phyloP scores from a whole-genome alignment of 805 yeast species.

The Hanseniaspora valbyensis region DNA sequence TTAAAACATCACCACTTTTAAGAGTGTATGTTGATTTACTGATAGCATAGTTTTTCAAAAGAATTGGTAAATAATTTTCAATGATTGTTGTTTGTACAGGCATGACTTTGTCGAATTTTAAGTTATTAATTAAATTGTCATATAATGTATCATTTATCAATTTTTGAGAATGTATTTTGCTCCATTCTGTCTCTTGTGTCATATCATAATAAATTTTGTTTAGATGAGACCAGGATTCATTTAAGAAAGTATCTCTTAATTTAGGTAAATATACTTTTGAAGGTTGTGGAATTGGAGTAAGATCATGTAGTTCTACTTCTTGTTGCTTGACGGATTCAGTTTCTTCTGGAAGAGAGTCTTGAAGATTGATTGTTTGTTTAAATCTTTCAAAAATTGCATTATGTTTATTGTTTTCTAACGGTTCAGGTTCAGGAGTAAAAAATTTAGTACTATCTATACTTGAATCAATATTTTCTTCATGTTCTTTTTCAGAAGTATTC shows the following conservation, averaged over 20 bases:
- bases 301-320: slow-evolving; percentile 29
- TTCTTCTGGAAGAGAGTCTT: slow-evolving; percentile 20
- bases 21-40: slow-evolving; percentile 37
- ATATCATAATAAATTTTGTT: slow-evolving; percentile 22
- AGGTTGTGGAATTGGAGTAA: slow-evolving; percentile 83
- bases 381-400: slow-evolving; percentile 44
- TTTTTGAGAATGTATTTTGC: slow-evolving; percentile 18
- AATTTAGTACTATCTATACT: slow-evolving; percentile 7
- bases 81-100: slow-evolving; percentile 28
- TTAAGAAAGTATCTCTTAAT: slow-evolving; percentile 28
- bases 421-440: background rate
- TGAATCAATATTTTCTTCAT: slow-evolving; percentile 15
- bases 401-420: slow-evolving; percentile 33
- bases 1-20: slow-evolving; percentile 63
- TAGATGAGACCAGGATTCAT: slow-evolving; percentile 27
- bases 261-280: slow-evolving; percentile 26
- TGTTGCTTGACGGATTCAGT: slow-evolving; percentile 19
- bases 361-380: slow-evolving; percentile 33
- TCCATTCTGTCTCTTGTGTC: slow-evolving; percentile 17
- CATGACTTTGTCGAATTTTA: slow-evolving; percentile 23
- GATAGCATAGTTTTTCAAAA: slow-evolving; percentile 21
- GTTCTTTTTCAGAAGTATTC: slow-evolving; percentile 21
- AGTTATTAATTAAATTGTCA: slow-evolving; percentile 27
- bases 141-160: slow-evolving; percentile 19
- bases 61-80: slow-evolving; percentile 23